Evolutionary conservation across 805 yeast species (phyloP).

Genomic region (Candida sonorensis): DNA sequence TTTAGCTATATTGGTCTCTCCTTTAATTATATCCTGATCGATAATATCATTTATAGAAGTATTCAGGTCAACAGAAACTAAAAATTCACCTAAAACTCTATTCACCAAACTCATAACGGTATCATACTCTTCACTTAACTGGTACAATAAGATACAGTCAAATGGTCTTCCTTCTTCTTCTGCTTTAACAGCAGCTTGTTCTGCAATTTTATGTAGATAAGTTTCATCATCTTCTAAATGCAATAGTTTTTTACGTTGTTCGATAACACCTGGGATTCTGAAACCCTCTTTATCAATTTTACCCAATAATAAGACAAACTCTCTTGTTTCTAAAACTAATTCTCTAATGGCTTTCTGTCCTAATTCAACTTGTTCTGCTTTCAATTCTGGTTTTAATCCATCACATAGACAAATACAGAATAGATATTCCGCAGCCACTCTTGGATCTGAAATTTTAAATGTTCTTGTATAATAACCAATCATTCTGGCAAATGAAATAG

Average conservation of each 20-base stretch:
- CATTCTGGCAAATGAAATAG: conserved; percentile 49
- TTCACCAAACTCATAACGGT: conserved; percentile 72
- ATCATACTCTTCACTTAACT: conserved; percentile 81
- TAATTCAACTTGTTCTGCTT: conserved; percentile 41
- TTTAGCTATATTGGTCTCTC: conserved; percentile 41
- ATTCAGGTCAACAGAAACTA: conserved; percentile 53
- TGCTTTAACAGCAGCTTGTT: conserved; percentile 77
- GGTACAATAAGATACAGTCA: conserved; percentile 81
- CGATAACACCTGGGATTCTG: conserved; percentile 77
- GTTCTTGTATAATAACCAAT: conserved; percentile 76
- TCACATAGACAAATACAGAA: conserved; percentile 57
- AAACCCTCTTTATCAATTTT: conserved; percentile 71
- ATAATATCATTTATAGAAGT: conserved; percentile 16
- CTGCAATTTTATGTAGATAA: conserved; percentile 67
- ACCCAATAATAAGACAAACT: conserved; percentile 77
- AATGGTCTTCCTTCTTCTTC: conserved; percentile 86
- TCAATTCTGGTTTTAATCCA: conserved; percentile 19
- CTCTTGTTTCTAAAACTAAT: conserved; percentile 78
- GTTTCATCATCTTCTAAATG: conserved; percentile 49
- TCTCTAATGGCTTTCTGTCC: conserved; percentile 80
- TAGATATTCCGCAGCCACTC: conserved; percentile 86
- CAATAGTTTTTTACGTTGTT: conserved; percentile 63
- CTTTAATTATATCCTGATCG: conserved; percentile 21
- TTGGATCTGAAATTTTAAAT: conserved; percentile 81
- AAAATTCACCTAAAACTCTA: conserved; percentile 68